Conservation (phyloP, 495 filamentous ascomycete species). For the Penicillium lividum region DNA sequence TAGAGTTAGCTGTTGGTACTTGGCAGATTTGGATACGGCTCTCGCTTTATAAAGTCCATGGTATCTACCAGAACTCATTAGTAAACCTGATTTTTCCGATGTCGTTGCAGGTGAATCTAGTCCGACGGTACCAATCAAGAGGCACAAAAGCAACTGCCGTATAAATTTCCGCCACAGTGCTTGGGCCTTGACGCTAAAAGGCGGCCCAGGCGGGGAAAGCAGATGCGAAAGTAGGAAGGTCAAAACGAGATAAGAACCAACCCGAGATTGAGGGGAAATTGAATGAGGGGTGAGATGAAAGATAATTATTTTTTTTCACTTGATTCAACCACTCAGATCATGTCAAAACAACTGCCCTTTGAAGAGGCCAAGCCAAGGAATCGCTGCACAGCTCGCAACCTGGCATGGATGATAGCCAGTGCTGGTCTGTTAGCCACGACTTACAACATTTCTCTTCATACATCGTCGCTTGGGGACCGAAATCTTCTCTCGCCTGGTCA, state of each 20-base stretch:
- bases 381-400: slow-evolving; percentile 6
- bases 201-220: slow-evolving; percentile 4
- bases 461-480: background rate
- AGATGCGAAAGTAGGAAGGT: slow-evolving; percentile 16
- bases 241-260: slow-evolving; percentile 14
- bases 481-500: background rate
- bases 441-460: slow-evolving; percentile 1
- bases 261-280: background rate
- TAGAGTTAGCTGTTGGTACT: too few species aligned
- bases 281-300: too few species aligned
- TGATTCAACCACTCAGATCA: background rate
- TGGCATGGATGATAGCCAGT: slow-evolving; percentile 1
- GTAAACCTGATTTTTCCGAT: background rate
- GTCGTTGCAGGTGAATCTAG: background rate
- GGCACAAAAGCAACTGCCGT: background rate
- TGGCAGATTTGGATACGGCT: background rate
- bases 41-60: background rate
- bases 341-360: slow-evolving; percentile 11
- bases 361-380: background rate
- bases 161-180: background rate
- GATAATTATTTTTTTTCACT: background rate
- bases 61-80: background rate
- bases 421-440: slow-evolving; percentile 6
- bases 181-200: slow-evolving; percentile 14
- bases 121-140: background rate